phyloP scores from a whole-genome alignment of 2,329 filamentous ascomycete species.

The Fusarium setosum region DNA sequence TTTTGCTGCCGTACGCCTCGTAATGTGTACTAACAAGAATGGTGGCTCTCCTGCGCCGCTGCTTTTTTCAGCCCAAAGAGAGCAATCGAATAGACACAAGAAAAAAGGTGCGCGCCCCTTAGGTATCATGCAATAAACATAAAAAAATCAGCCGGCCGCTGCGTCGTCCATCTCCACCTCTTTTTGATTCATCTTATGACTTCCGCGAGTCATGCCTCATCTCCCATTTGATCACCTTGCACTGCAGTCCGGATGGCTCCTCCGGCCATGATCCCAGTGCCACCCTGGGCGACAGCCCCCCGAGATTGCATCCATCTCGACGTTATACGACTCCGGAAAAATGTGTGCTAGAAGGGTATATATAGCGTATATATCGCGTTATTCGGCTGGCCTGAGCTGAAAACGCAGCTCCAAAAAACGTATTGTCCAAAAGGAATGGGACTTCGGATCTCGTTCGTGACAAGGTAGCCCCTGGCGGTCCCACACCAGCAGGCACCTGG shows the following conservation, averaged over 20 bases:
- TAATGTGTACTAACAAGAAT: conserved; percentile 19
- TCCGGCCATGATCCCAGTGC: neutral
- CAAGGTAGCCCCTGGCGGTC: neutral
- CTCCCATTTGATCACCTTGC: conserved; percentile 11
- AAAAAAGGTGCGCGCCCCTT: conserved; percentile 31
- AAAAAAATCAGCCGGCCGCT: conserved; percentile 22
- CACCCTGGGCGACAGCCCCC: conserved; percentile 1
- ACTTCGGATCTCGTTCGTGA: neutral
- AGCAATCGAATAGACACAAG: conserved; percentile 8
- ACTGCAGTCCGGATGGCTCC: neutral
- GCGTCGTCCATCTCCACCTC: conserved; percentile 19
- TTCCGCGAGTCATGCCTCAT: conserved; percentile 22
- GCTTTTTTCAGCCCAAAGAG: conserved; percentile 1
- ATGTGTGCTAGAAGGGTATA: conserved; percentile 3
- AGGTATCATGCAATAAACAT: conserved; percentile 38
- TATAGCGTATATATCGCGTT: conserved; percentile 8
- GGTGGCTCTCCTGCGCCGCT: conserved; percentile 6
- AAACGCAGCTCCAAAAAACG: neutral
- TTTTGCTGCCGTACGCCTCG: conserved; percentile 28
- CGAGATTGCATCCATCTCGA: conserved; percentile 1
- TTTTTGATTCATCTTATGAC: conserved; percentile 11
- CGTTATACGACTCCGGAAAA: neutral
- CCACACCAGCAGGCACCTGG: neutral
- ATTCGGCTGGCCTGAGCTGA: conserved; percentile 6
- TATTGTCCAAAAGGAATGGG: conserved; percentile 8